Percentiles rank a stretch among this genome's conserved stretches.
phyloP scores from a whole-genome alignment of 2,329 filamentous ascomycete genomes.

The Aschersonia sp. region DNA sequence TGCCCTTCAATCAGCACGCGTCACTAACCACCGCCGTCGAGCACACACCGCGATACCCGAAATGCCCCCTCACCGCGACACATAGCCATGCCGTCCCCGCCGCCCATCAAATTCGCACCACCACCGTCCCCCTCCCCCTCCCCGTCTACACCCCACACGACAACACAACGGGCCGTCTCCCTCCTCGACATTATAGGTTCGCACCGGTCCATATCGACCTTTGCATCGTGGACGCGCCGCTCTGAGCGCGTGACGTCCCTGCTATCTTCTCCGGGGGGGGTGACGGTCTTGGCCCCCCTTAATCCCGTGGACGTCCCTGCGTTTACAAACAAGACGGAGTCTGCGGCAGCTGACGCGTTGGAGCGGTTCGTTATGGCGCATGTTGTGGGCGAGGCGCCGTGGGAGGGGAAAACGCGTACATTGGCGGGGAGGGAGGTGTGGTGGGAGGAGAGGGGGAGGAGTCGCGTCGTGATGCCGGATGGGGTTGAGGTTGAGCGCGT shows the following conservation, averaged over 20 bases:
- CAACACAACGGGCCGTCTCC: constrained; percentile 31
- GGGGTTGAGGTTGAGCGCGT: constrained; percentile 64
- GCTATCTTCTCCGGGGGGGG: constrained; percentile 30
- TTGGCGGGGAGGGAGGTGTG: constrained; percentile 47
- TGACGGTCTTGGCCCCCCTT: constrained; percentile 70
- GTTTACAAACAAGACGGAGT: too few species aligned
- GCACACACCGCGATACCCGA: neutral
- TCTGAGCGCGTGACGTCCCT: constrained; percentile 54
- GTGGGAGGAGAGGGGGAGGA: constrained; percentile 64
- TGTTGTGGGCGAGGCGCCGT: constrained; percentile 61
- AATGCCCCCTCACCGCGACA: neutral
- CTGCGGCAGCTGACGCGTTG: constrained; percentile 40
- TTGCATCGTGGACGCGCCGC: constrained; percentile 68
- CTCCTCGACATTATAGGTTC: constrained; percentile 76
- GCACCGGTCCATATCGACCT: constrained; percentile 68
- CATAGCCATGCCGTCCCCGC: neutral
- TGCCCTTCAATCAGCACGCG: too few species aligned
- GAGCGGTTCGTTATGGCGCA: constrained; percentile 75
- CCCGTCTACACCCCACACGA: constrained; percentile 10
- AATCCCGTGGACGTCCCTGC: constrained; percentile 29
- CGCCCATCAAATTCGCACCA: constrained; percentile 3
- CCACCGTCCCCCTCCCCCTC: constrained; percentile 2
- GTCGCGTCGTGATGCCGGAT: constrained; percentile 62
- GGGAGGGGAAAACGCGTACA: constrained; percentile 58
- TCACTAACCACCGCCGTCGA: too few species aligned